A percentile compares a stretch with the other conserved stretches of the same genome.
Evolutionary conservation across 2,329 filamentous ascomycete genomes (phyloP).

Genomic region (Triangularia setosa): DNA sequence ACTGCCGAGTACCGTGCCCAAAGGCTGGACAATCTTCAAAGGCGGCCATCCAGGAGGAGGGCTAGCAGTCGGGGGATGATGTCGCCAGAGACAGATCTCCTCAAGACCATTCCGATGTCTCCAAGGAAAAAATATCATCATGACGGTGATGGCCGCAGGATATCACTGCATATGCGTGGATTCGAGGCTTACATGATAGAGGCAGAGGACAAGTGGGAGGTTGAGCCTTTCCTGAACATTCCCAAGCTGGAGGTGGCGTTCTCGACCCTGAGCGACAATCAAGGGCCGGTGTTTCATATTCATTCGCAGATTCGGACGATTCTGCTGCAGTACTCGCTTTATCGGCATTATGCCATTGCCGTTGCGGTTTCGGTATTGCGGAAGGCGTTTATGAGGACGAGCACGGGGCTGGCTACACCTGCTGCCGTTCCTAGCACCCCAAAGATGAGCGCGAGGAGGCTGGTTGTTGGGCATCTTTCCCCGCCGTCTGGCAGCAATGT

Average conservation of each 20-base stretch:
- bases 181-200: conserved; percentile 91
- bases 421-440: conserved; percentile 12
- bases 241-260: conserved; percentile 85
- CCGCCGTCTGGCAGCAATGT: conserved; percentile 21
- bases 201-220: conserved; percentile 75
- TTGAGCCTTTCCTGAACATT: conserved; percentile 79
- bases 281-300: conserved; percentile 83
- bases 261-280: conserved; percentile 77
- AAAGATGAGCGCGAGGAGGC: conserved; percentile 18
- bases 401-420: conserved; percentile 32
- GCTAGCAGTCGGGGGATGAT: conserved; percentile 68
- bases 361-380: conserved; percentile 74
- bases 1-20: conserved; percentile 85
- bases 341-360: conserved; percentile 84
- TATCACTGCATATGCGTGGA: conserved; percentile 76
- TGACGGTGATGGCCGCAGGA: conserved; percentile 71
- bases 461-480: conserved; percentile 24
- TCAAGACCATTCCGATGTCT: conserved; percentile 47
- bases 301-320: conserved; percentile 77
- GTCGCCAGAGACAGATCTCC: conserved; percentile 63
- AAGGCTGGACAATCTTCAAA: conserved; percentile 61
- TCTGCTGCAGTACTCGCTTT: conserved; percentile 84
- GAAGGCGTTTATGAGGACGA: conserved; percentile 60
- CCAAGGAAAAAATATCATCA: conserved; percentile 54
- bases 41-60: conserved; percentile 61